Evolutionary conservation across 164 flowering plant species (phyloP).

Genomic region (Vitis rotundifolia): DNA sequence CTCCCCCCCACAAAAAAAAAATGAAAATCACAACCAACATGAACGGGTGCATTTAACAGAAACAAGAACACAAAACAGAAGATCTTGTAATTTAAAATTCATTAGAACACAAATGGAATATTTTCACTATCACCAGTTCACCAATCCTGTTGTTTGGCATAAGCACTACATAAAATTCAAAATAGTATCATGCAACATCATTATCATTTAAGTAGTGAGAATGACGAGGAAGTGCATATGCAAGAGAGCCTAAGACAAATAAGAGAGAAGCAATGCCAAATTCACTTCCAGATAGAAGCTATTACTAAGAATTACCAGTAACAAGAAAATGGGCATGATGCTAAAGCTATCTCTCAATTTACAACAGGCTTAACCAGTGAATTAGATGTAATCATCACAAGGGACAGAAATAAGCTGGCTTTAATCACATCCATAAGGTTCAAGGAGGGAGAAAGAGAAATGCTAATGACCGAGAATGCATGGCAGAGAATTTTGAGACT

Average conservation of each 20-base stretch:
- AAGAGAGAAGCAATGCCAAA: neutral
- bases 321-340: neutral
- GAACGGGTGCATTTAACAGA: neutral
- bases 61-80: neutral
- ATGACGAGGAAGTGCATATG: neutral
- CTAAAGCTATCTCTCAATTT: neutral
- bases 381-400: no score
- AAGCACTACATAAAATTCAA: neutral
- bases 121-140: neutral
- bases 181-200: neutral
- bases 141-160: neutral
- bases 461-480: no score
- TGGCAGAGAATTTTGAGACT: no score
- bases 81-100: neutral
- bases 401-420: neutral
- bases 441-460: neutral
- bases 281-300: neutral
- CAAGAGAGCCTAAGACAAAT: neutral
- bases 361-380: no score
- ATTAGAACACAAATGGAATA: neutral
- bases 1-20: no score
- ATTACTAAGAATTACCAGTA: neutral
- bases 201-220: neutral
- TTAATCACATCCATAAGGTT: neutral
- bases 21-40: no score